A percentile compares a stretch with the other conserved stretches of the same genome.
phyloP scores from a whole-genome alignment of 176 grass and related monocot species.

The Zea mays region Zm-B73-REFERENCE-NAM-5.0 NC_050098.1:13572001-13572500 shows the following conservation, averaged over 20 bases:
- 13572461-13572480: slow-evolving; percentile 23
- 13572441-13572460: slow-evolving; percentile 63
- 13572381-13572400: slow-evolving; percentile 56
- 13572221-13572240: neutral
- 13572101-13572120: neutral
- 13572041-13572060: slow-evolving; percentile 14
- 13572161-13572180: neutral
- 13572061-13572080: slow-evolving; percentile 3
- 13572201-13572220: neutral
- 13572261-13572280: neutral
- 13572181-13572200: neutral
- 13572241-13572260: neutral
- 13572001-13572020: slow-evolving; percentile 45
- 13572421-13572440: slow-evolving; percentile 78
- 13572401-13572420: slow-evolving; percentile 47
- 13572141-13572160: neutral
- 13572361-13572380: slow-evolving; percentile 67
- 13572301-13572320: slow-evolving; percentile 10
- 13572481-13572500: slow-evolving; percentile 39
- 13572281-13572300: neutral
- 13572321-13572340: slow-evolving; percentile 43
- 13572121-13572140: neutral
- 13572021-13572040: neutral
- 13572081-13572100: neutral
- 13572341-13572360: slow-evolving; percentile 71